These are phyloP conservation scores for Astrothelium macrocarpum DNA, from an alignment of 495 filamentous ascomycete species.

Conservation along the genomic window DNA sequence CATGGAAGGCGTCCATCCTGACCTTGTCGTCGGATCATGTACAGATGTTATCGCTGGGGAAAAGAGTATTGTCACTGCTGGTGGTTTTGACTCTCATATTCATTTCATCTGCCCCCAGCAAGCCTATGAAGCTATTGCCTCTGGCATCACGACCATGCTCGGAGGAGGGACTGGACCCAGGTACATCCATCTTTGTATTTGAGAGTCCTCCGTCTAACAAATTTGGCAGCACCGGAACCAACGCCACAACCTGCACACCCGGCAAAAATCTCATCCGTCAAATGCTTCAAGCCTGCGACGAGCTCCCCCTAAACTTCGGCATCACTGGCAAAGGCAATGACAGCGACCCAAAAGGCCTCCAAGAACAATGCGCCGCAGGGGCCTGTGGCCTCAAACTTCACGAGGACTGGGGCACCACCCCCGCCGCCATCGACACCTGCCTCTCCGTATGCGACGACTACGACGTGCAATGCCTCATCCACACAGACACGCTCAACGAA, in stretches of 20 bases:
- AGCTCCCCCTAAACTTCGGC: constrained; percentile 80
- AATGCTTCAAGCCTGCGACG: constrained; percentile 88
- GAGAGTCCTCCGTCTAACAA: constrained; percentile 12
- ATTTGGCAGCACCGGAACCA: constrained; percentile 68
- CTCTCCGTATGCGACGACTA: constrained; percentile 79
- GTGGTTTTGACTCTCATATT: constrained; percentile 87
- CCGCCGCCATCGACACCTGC: constrained; percentile 86
- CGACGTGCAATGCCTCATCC: constrained; percentile 91
- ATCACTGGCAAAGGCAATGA: constrained; percentile 98
- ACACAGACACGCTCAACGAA: constrained; percentile 97
- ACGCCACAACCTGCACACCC: constrained; percentile 92
- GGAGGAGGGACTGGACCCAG: constrained; percentile 90
- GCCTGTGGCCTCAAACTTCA: constrained; percentile 90
- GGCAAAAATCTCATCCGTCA: constrained; percentile 73
- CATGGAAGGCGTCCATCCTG: constrained; percentile 76
- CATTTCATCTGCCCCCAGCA: constrained; percentile 98
- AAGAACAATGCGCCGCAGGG: constrained; percentile 74
- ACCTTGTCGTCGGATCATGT: constrained; percentile 76
- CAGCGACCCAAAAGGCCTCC: constrained; percentile 56
- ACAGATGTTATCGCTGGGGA: constrained; percentile 97
- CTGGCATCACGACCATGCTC: constrained; percentile 85
- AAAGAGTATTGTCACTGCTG: constrained; percentile 85
- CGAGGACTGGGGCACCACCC: constrained; percentile 95
- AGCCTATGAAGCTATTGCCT: constrained; percentile 71
- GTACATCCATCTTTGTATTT: constrained; percentile 28